Evolutionary conservation across 768 basidiomycete genomes (phyloP), one percentile per base, ranked within the genome.

Genomic region (Mycena pura): DNA sequence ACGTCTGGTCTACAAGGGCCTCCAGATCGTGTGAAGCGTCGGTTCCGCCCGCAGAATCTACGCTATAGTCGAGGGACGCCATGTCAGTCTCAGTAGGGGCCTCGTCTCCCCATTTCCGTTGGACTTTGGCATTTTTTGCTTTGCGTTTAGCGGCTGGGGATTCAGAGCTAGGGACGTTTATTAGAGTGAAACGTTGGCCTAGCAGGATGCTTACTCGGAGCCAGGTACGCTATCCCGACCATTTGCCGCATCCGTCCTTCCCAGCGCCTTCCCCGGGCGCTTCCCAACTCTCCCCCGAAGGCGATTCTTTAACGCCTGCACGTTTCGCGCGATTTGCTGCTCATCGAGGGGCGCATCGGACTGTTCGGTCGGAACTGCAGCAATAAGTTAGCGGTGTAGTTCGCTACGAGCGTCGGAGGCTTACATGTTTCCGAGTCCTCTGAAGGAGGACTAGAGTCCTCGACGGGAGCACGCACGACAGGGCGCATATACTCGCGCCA

Each of bases 61-160:
- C 67, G 64, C 90, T 93, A 74, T 92, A 99, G 74, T 99, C 95
- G 52, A 98, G 84, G 39, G 91, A 88, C 6, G 90, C 93, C 93
- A 99, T 96, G 65, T 99, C 97, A 15, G 84, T 82, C 65, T 93
- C 92, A 10, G 87, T 89, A 4, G 91, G 89, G 2, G 83, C 82
- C 64, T 88, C 84, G 69, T 96, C 87, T 22, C 89, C 94, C 97
- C 97, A 99, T 77, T 95, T 99, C 28, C 97, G 88, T 73, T 90
- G 90, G 14, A 79, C 69, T 76, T 95, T 95, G 28, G 54, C n/a
- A n/a, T n/a, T 72, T 55, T 90, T 88, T 0, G 81, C 70, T 67
- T 89, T 91, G 63, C 82, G 79, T 66, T 87, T 91, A 21, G 43
- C 15, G 25, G 79, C 65, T 24, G 85, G 79, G 17, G 84, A 82